Conservation (phyloP, 345 rosid genomes). For the Salix exigua region DNA sequence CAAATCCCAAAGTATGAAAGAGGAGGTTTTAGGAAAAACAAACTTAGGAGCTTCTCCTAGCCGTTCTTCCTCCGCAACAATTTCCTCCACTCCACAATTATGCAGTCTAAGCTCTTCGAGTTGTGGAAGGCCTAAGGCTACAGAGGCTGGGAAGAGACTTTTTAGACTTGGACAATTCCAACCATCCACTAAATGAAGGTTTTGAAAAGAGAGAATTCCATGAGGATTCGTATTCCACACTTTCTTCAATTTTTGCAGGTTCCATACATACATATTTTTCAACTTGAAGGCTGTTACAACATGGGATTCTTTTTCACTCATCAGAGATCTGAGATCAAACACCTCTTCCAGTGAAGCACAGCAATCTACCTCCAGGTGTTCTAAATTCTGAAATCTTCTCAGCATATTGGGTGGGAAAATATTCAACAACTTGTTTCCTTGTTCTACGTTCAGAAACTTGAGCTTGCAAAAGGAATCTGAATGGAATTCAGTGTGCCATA, state of each 20-base stretch:
- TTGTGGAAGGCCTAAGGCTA: constrained; percentile 5
- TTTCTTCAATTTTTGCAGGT: not conserved
- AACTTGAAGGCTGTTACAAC: not conserved
- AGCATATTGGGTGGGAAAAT: constrained; percentile 17
- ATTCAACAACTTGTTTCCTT: not conserved
- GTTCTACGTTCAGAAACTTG: not conserved
- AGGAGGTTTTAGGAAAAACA: constrained; percentile 12
- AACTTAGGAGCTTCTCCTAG: not conserved
- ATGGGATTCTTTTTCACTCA: not conserved
- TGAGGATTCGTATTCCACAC: constrained; percentile 10
- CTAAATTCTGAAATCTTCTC: not conserved
- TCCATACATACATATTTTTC: not conserved
- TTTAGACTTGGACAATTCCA: not conserved
- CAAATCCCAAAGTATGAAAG: not conserved
- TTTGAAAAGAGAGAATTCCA: not conserved
- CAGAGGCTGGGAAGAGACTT: constrained; percentile 9
- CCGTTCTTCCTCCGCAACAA: constrained; percentile 13
- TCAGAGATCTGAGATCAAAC: constrained; percentile 12
- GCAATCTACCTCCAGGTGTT: not conserved
- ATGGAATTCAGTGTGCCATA: constrained; percentile 15
- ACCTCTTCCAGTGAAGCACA: constrained; percentile 9
- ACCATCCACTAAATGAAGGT: not conserved
- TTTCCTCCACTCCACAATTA: constrained; percentile 10
- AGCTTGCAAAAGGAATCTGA: constrained; percentile 18
- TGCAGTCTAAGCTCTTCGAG: constrained; percentile 11